Evolutionary conservation across 768 basidiomycete genomes (phyloP), one percentile per base, ranked within the genome.

Genomic region (Rhodotorula babjevae): DNA sequence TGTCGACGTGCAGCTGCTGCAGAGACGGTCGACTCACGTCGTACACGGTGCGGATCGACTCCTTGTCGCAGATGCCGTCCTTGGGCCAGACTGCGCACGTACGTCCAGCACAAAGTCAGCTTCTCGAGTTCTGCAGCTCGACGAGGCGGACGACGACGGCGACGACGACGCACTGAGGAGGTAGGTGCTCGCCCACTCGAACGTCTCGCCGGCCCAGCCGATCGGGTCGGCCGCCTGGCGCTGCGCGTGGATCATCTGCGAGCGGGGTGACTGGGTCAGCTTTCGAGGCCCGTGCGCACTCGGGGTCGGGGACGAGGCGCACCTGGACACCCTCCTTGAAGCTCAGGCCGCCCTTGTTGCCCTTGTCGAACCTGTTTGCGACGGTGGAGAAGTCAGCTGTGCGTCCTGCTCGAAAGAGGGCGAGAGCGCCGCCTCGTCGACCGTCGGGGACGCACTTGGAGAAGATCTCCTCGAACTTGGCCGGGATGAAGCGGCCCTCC

Each of bases 401-500:
- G 9, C 36, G 36, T 36, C 9, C 36, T 36, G 4, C 36, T 36
- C 36, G 9, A 36, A 36, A 36, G 36, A 36, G 36, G 9, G 36
- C 4, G 36, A 36, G 36, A n/a, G n/a, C n/a, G n/a, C n/a, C n/a
- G n/a, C n/a, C n/a, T n/a, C n/a, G n/a, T n/a, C n/a, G n/a, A 42
- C 42, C 14, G 9, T 52, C 16, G 10, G 23, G 31, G 36, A 42
- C 55, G 29, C 29, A 71, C 80, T 83, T 83, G 71, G 77, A 71
- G 79, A 84, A 85, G 68, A 84, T 82, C 73, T 82, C 83, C 65
- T 84, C 83, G 61, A 85, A 84, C 69, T 80, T 81, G 70, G 81
- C 80, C 19, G 83, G 80, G 53, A 82, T 65, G 78, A 84, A 84
- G 2, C 83, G 80, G 2, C 84, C 84, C 71, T 83, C 82, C 63